phyloP scores from a whole-genome alignment of 495 filamentous ascomycete genomes.

The Saxophila tyrrhenica region DNA sequence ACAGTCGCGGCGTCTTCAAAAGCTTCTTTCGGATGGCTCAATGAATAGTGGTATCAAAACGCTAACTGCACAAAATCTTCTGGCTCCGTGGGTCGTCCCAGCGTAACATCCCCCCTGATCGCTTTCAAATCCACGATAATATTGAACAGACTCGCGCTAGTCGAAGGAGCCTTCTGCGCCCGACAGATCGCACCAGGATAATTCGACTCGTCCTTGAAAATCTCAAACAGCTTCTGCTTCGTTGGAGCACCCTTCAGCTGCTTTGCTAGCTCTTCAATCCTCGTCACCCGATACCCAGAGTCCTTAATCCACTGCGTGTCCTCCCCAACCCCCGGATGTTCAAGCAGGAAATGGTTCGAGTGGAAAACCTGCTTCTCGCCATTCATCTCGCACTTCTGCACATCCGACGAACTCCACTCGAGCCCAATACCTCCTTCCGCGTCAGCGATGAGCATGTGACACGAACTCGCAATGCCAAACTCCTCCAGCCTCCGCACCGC shows the following conservation, averaged over 20 bases:
- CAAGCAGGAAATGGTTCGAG: constrained; percentile 51
- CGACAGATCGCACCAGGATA: constrained; percentile 25
- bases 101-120: constrained; percentile 29
- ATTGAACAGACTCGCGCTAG: constrained; percentile 35
- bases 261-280: constrained; percentile 34
- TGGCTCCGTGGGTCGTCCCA: constrained; percentile 34
- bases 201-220: constrained; percentile 29
- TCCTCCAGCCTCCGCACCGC: constrained; percentile 41
- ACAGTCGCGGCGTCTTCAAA: too few relatives aligned
- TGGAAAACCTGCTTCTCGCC: constrained; percentile 41
- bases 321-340: constrained; percentile 32
- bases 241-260: constrained; percentile 21
- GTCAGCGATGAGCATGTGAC: constrained; percentile 53
- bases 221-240: constrained; percentile 14
- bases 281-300: constrained; percentile 38
- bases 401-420: constrained; percentile 46
- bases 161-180: constrained; percentile 7
- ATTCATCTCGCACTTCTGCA: constrained; percentile 40
- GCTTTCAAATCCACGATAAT: constrained; percentile 38
- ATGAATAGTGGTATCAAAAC: too few relatives aligned
- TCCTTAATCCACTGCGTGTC: constrained; percentile 46
- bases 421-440: constrained; percentile 40
- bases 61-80: constrained; percentile 20
- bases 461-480: constrained; percentile 48
- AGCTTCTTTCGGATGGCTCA: too few relatives aligned